A percentile compares a stretch with the other conserved stretches of the same genome.
Conservation (phyloP, 2,329 filamentous ascomycete genomes). For the Chaetomiaceae sp. region DNA sequence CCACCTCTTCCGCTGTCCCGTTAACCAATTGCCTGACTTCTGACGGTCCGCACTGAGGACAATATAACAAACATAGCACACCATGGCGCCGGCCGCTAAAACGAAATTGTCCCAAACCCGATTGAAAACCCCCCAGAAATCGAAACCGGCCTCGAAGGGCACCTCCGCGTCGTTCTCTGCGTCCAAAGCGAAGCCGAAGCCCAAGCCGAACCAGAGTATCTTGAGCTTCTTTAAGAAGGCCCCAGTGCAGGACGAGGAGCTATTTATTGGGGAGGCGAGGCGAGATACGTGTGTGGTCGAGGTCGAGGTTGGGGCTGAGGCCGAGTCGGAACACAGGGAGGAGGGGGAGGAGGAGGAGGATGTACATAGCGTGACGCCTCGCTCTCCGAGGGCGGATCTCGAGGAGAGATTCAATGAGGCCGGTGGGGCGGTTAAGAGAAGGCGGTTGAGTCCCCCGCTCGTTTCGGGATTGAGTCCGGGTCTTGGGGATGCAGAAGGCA, state of each 20-base stretch:
- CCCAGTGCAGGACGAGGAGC: conserved; percentile 45
- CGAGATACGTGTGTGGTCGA: background rate
- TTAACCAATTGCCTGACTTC: no score
- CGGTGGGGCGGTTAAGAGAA: conserved; percentile 37
- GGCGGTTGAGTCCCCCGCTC: conserved; percentile 36
- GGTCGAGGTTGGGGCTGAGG: no score
- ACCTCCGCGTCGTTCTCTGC: background rate
- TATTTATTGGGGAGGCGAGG: conserved; percentile 43
- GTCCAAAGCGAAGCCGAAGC: conserved; percentile 17
- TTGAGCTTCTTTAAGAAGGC: conserved; percentile 72
- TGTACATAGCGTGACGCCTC: conserved; percentile 15
- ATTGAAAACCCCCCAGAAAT: conserved; percentile 15
- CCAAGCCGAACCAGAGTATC: conserved; percentile 59
- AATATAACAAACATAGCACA: no score
- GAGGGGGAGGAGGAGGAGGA: conserved; percentile 13
- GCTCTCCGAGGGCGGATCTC: background rate
- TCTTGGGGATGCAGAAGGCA: no score
- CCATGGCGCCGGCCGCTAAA: background rate
- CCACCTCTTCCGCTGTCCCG: no score
- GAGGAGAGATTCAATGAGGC: conserved; percentile 38
- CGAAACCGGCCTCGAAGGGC: background rate
- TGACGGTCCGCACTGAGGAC: no score
- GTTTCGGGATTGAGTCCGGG: no score
- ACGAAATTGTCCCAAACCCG: conserved; percentile 10
- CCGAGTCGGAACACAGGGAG: no score